Base-by-base conservation (phyloP, 768 basidiomycete genomes). In the Vararia minispora region DNA sequence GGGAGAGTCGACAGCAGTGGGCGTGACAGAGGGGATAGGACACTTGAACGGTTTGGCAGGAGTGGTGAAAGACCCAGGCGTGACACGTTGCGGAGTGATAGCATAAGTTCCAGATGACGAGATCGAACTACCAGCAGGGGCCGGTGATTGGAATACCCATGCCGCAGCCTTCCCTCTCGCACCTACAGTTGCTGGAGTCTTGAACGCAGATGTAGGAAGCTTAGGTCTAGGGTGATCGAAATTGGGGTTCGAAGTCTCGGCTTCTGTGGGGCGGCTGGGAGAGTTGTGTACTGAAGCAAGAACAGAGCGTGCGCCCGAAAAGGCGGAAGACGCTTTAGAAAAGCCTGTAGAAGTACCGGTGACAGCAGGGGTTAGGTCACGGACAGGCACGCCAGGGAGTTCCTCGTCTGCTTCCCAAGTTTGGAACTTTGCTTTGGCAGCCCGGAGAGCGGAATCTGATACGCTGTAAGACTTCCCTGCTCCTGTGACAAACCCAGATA, bases 131-230 rank as follows among this genome's bases (percentile, higher is more conserved):
- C 16, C 32, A 13, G 33, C 18, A 25, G 36, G 25, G 28, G 26
- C 16, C 14, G 47, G 47, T 2, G 47, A 46, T 33, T 40, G 46
- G 31, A 48, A 48, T 2, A 41, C 35, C 13, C 34, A 39, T 24
- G 18, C 26, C 6, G 36, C 10, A 9, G 35, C 6, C 13, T 32
- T 48, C 23, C 29, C 39, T 6, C 37, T 34, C 22, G 38, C 18
- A 9, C 34, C 28, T 10, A 17, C 37, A 25, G 11, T 16, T 0
- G 35, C 31, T 2, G 37, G 31, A 11, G 27, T 46, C 30, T 48
- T 40, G 16, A 37, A 24, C 16, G 40, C 21, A 22, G 31, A 18
- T n/a, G n/a, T n/a, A n/a, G n/a, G n/a, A n/a, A n/a, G n/a, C n/a
- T n/a, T n/a, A n/a, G n/a, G n/a, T n/a, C n/a, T n/a, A n/a, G n/a